Evolutionary conservation across 2,329 filamentous ascomycete genomes (phyloP).

Genomic region (Colletotrichum sp.): DNA sequence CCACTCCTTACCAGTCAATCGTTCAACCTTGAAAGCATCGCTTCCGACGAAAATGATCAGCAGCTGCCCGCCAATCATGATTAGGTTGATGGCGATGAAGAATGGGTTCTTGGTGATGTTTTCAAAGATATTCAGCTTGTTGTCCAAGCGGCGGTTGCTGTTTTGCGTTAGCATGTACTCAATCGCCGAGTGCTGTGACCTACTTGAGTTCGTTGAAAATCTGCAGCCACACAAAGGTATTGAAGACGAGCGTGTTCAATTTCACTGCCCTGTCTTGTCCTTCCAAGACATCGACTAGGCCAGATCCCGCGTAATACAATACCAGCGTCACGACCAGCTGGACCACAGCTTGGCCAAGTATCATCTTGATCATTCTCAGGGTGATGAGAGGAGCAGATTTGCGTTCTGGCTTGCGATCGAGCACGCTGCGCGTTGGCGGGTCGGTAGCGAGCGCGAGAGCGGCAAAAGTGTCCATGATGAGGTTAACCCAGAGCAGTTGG

Average conservation of each 20-base stretch:
- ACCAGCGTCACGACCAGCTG: conserved; percentile 61
- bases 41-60: conserved; percentile 86
- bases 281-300: conserved; percentile 25
- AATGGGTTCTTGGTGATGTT: conserved; percentile 80
- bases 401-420: conserved; percentile 53
- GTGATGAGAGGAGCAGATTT: conserved; percentile 20
- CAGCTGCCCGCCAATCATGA: conserved; percentile 85
- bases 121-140: conserved; percentile 87
- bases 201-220: conserved; percentile 58
- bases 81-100: conserved; percentile 78
- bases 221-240: conserved; percentile 89
- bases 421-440: conserved; percentile 34
- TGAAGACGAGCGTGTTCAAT: conserved; percentile 76
- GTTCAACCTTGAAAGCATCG: conserved; percentile 70
- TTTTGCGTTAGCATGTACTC: conserved; percentile 37
- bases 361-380: conserved; percentile 65
- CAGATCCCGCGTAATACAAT: conserved; percentile 10
- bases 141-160: conserved; percentile 81
- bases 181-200: conserved; percentile 52
- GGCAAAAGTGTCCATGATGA: conserved; percentile 69
- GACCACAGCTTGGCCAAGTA: conserved; percentile 65
- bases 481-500: conserved; percentile 67
- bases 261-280: conserved; percentile 40
- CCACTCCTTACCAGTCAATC: conserved; percentile 76
- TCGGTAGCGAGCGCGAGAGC: conserved; percentile 51